Percentiles rank a stretch among this genome's conserved stretches.
phyloP scores from a whole-genome alignment of 495 filamentous ascomycete species.

The Penicillium coffeae region DNA sequence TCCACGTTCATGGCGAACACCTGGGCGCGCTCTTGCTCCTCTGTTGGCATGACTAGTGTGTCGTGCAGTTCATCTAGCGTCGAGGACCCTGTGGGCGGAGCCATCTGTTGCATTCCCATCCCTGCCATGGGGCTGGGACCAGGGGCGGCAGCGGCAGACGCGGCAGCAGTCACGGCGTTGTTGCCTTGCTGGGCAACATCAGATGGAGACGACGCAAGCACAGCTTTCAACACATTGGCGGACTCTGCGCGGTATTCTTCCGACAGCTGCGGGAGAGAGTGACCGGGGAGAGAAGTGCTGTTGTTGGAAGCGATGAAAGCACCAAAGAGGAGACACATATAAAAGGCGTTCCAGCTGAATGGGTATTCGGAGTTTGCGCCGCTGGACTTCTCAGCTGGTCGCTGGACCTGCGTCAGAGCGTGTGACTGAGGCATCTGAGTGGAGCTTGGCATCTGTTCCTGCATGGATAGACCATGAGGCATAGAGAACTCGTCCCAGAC shows the following conservation, averaged over 20 bases:
- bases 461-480: conserved; percentile 53
- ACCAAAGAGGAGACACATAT: conserved; percentile 89
- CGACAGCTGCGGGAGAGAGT: conserved; percentile 74
- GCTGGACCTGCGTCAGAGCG: conserved; percentile 23
- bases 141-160: conserved; percentile 24
- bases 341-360: conserved; percentile 57
- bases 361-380: conserved; percentile 46
- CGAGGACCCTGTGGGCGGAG: conserved; percentile 53
- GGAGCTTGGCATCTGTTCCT: conserved; percentile 37
- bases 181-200: conserved; percentile 26
- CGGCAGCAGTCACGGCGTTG: conserved; percentile 37
- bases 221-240: conserved; percentile 80
- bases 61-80: conserved; percentile 72
- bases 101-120: conserved; percentile 49
- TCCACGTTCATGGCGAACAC: conserved; percentile 78
- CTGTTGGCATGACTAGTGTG: conserved; percentile 67
- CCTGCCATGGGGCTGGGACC: conserved; percentile 42
- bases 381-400: conserved; percentile 63
- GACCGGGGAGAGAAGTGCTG: conserved; percentile 52
- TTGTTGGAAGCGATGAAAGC: conserved; percentile 92
- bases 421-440: conserved; percentile 16
- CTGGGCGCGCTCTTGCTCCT: conserved; percentile 86
- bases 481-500: conserved; percentile 80
- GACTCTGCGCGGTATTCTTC: conserved; percentile 93
- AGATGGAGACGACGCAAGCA: conserved; percentile 63